Evolutionary conservation across 192 early-diverging fungal species (phyloP), one percentile per base, ranked within the genome.

Genomic region (Backusella westeae): DNA sequence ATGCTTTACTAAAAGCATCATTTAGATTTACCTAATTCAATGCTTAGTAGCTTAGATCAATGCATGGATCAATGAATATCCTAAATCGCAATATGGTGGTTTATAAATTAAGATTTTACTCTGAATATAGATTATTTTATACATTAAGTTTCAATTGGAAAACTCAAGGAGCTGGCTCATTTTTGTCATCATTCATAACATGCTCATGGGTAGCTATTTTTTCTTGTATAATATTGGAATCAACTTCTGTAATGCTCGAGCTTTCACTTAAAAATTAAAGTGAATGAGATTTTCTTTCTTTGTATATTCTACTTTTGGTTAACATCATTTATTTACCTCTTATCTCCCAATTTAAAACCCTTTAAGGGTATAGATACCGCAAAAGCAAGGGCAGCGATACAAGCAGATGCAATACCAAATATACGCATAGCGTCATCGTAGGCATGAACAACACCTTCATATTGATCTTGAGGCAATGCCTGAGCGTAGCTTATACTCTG

Each of bases 361-460:
- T 76, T 39, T 46, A 76, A 70, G 9, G 75, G 75, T 34, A 71
- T 34, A 1, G 75, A 41, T 36, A 52, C 69, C 19, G 71, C 19
- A 36, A 76, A 76, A 2, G 42, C n/a, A 67, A 76, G 32, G 29
- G 38, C 49, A 69, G 68, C 44, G 17, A 76, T 29, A 41, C 38
- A n/a, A n/a, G 52, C 23, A 6, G 75, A 68, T 21, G 38, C 52
- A 34, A 76, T 71, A 21, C 23, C 17, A 34, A 71, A 52, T 6
- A 71, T 39, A 26, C 72, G 66, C 68, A 69, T 66, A 0, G 70
- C 56, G 21, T 79, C 52, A 39, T 73, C 69, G 14, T 75, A 79
- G 2, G 73, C 67, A n/a, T 5, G 69, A 39, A 79, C 68, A 23
- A 70, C 73, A 35, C 72, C 73, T 53, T 56, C 26, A 19, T 76